A percentile compares a stretch with the other conserved stretches of the same genome.
Conservation (phyloP, 1,284 basidiomycete species). For the Ceratobasidium sp. region DNA sequence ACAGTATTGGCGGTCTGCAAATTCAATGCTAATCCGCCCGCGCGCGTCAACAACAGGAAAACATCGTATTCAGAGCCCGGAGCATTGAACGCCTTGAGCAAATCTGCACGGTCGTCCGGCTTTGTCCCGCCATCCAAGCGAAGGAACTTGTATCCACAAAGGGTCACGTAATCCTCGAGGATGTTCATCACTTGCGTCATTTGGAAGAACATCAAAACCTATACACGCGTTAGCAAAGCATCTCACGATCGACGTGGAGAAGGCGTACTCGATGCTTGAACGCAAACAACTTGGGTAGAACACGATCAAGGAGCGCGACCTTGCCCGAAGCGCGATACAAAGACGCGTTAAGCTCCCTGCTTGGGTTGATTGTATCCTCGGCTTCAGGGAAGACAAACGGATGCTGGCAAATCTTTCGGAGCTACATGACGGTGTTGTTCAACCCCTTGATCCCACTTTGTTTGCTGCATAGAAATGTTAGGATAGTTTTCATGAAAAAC, state of each 20-base stretch:
- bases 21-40: conserved; percentile 97
- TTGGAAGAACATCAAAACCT: conserved; percentile 99
- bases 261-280: conserved; percentile 88
- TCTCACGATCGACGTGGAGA: neutral
- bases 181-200: conserved; percentile 99
- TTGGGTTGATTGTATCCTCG: conserved; percentile 91
- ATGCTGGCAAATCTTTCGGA: conserved; percentile 99
- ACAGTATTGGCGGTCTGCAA: conserved; percentile 99
- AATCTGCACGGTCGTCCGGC: conserved; percentile 94
- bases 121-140: conserved; percentile 98
- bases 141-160: conserved; percentile 91
- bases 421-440: conserved; percentile 99
- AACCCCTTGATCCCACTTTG: conserved; percentile 85
- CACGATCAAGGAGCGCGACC: conserved; percentile 93
- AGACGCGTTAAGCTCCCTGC: conserved; percentile 85
- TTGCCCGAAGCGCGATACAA: conserved; percentile 93
- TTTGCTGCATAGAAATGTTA: conserved; percentile 66
- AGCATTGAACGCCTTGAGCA: conserved; percentile 94
- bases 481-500: too few relatives aligned
- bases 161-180: conserved; percentile 97
- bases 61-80: conserved; percentile 91
- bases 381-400: conserved; percentile 97
- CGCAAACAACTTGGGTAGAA: conserved; percentile 94
- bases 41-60: conserved; percentile 96
- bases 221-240: conserved; percentile 24